Conservation (phyloP, 768 basidiomycete genomes). For the Lactarius hengduanensis region DNA sequence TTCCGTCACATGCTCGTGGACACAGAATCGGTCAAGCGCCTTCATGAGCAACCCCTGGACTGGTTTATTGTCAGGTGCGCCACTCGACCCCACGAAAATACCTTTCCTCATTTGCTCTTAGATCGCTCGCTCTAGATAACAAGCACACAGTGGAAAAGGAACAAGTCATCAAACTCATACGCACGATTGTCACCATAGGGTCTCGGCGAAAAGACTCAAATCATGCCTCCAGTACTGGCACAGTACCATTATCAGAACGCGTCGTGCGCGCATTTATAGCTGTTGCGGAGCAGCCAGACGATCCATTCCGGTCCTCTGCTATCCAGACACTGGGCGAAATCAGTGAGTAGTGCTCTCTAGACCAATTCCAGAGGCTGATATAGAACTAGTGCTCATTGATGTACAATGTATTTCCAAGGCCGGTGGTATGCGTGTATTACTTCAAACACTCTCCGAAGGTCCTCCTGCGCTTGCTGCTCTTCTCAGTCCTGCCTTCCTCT, state of each 20-base stretch:
- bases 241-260: slow-evolving; percentile 65
- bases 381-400: slow-evolving; percentile 74
- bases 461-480: slow-evolving; percentile 78
- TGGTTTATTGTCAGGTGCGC: slow-evolving; percentile 88
- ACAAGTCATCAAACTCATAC: slow-evolving; percentile 87
- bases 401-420: slow-evolving; percentile 76
- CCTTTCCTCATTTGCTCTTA: slow-evolving; percentile 35
- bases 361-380: slow-evolving; percentile 8
- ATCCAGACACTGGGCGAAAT: slow-evolving; percentile 90
- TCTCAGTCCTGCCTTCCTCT: slow-evolving; percentile 75
- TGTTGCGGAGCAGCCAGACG: slow-evolving; percentile 89
- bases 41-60: slow-evolving; percentile 68
- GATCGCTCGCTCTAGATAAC: slow-evolving; percentile 82
- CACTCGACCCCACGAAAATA: slow-evolving; percentile 10
- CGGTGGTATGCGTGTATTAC: slow-evolving; percentile 80
- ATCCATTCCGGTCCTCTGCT: slow-evolving; percentile 78
- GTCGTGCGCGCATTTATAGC: slow-evolving; percentile 90
- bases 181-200: slow-evolving; percentile 76
- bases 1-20: slow-evolving; percentile 79
- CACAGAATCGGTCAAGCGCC: slow-evolving; percentile 58
- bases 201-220: slow-evolving; percentile 52
- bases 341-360: slow-evolving; percentile 41
- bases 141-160: slow-evolving; percentile 84
- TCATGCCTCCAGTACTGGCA: slow-evolving; percentile 41
- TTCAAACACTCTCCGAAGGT: slow-evolving; percentile 88